A percentile compares a stretch with the other conserved stretches of the same genome.
Evolutionary conservation across 2,329 filamentous ascomycete genomes (phyloP).

Genomic region (Fusarium redolens): DNA sequence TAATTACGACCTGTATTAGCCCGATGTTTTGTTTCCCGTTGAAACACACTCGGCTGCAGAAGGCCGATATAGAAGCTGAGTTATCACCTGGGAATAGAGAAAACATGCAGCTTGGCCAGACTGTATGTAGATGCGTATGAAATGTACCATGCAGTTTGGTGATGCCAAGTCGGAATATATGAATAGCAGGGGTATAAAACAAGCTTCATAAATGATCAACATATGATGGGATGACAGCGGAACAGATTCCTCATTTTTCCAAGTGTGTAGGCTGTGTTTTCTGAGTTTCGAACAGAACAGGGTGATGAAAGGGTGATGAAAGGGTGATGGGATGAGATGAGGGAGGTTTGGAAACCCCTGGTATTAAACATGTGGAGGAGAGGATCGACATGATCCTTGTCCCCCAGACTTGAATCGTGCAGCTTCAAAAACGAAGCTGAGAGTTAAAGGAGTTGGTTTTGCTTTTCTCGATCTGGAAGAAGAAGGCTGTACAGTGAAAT

Average conservation of each 20-base stretch:
- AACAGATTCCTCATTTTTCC: constrained; percentile 10
- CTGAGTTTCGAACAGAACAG: neutral
- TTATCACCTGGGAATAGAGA: neutral
- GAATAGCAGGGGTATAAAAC: neutral
- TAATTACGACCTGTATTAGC: neutral
- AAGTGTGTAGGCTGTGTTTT: neutral
- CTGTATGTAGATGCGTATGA: neutral
- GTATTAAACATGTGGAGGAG: constrained; percentile 22
- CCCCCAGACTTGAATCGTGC: neutral
- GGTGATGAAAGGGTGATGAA: neutral
- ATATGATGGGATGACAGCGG: constrained; percentile 39
- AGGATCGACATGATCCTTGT: constrained; percentile 37
- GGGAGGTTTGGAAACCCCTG: constrained; percentile 20
- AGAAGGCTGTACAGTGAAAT: neutral
- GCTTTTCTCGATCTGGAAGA: neutral
- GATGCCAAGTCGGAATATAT: neutral
- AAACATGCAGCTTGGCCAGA: neutral
- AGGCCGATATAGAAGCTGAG: neutral
- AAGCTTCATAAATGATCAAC: neutral
- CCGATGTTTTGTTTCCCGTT: neutral
- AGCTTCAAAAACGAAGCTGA: neutral
- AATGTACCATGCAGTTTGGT: neutral
- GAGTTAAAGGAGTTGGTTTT: neutral
- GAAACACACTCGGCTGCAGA: neutral
- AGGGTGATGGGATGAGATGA: constrained; percentile 9